These are phyloP conservation scores for Haplosporangium sp. DNA, from an alignment of 371 early-diverging fungal species.

Conservation along the genomic window DNA sequence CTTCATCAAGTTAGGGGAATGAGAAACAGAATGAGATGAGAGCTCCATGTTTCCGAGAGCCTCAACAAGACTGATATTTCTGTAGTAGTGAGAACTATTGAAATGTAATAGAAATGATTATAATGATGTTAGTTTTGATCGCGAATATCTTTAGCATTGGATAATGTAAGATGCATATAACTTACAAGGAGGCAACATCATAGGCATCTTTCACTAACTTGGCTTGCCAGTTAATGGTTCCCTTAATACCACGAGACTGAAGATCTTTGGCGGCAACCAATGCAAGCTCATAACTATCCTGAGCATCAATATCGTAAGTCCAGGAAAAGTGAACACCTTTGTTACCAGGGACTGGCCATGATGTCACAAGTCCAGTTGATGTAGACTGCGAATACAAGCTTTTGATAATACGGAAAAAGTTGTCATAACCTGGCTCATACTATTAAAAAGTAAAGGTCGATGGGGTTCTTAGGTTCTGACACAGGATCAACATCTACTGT, in stretches of 20 bases:
- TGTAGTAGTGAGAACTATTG: conserved; percentile 21
- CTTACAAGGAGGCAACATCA: conserved; percentile 31
- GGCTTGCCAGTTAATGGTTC: conserved; percentile 39
- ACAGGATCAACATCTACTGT: not conserved
- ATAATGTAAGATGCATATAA: not conserved
- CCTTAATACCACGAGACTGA: conserved; percentile 21
- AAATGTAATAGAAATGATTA: not conserved
- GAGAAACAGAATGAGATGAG: conserved; percentile 32
- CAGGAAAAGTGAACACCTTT: conserved; percentile 37
- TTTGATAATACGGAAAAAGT: conserved; percentile 34
- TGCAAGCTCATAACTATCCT: conserved; percentile 25
- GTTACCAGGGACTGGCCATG: conserved; percentile 39
- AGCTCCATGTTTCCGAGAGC: conserved; percentile 44
- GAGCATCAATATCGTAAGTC: conserved; percentile 44
- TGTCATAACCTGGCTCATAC: conserved; percentile 40
- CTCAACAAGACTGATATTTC: conserved; percentile 31
- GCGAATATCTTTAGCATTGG: too few species aligned
- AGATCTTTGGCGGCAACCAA: conserved; percentile 17
- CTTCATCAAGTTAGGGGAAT: conserved; percentile 22
- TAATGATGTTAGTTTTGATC: too few species aligned
- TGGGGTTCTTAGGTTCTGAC: not conserved
- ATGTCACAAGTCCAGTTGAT: conserved; percentile 26
- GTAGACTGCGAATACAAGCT: conserved; percentile 19
- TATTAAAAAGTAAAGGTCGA: not conserved
- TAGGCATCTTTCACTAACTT: conserved; percentile 36